Conservation (phyloP, 371 early-diverging fungal species). For the Phascolomyces articulosus region DNA sequence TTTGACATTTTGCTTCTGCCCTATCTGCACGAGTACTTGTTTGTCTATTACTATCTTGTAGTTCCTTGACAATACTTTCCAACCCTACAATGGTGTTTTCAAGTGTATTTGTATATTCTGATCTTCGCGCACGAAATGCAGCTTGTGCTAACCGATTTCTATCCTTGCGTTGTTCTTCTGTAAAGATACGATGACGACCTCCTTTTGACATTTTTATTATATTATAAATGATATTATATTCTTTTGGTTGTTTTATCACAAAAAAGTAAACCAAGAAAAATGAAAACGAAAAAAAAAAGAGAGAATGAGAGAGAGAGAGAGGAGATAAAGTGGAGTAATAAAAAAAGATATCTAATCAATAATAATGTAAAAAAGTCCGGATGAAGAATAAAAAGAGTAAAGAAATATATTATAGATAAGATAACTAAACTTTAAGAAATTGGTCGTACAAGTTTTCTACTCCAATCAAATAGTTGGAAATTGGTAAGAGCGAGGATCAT, state of each 20-base stretch:
- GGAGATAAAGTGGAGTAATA: no score
- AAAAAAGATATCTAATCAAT: not conserved
- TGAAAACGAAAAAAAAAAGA: no score
- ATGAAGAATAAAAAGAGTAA: not conserved
- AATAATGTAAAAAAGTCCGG: no score
- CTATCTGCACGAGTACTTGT: constrained; percentile 9
- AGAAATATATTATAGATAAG: not conserved
- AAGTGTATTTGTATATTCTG: constrained; percentile 19
- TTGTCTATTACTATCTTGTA: constrained; percentile 20
- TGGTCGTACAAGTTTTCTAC: no score
- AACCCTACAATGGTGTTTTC: constrained; percentile 17
- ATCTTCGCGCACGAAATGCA: constrained; percentile 25
- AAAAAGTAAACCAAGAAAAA: no score
- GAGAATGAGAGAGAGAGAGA: no score
- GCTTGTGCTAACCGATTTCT: constrained; percentile 27
- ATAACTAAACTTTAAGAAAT: not conserved
- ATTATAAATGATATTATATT: not conserved
- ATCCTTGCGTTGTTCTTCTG: constrained; percentile 17
- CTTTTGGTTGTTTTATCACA: no score
- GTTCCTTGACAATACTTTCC: constrained; percentile 16
- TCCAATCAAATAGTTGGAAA: not conserved
- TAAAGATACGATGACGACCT: constrained; percentile 17
- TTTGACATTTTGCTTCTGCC: constrained; percentile 11
- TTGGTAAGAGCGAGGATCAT: no score
- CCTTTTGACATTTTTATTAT: constrained; percentile 2